phyloP scores from a whole-genome alignment of 208 protist genomes.

The Wallacemonas rigidus region DNA sequence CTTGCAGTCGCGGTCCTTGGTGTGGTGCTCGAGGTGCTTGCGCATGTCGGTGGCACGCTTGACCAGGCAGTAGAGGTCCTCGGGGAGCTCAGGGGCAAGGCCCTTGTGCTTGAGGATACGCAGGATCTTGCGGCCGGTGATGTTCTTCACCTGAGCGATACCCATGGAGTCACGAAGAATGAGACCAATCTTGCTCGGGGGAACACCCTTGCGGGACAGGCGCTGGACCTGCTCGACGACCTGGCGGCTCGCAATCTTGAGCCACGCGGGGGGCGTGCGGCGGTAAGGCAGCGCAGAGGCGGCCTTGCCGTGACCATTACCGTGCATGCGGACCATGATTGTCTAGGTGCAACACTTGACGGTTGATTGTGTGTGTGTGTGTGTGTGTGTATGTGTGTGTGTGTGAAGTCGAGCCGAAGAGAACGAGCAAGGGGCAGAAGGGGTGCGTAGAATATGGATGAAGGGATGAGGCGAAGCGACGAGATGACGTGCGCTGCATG shows the following conservation, averaged over 20 bases:
- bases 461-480: too few relatives aligned
- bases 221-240: constrained; percentile 97
- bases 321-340: constrained; percentile 98
- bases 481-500: too few relatives aligned
- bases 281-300: constrained; percentile 97
- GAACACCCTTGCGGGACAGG: constrained; percentile 99
- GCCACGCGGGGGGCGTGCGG: constrained; percentile 98
- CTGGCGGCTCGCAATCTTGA: constrained; percentile 96
- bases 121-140: constrained; percentile 99
- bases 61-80: constrained; percentile 99
- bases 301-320: constrained; percentile 98
- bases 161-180: constrained; percentile 99
- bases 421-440: background rate
- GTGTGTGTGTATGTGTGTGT: constrained; percentile 23
- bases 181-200: constrained; percentile 99
- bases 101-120: constrained; percentile 99
- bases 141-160: constrained; percentile 97
- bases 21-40: constrained; percentile 99
- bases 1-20: constrained; percentile 99
- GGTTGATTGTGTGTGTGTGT: constrained; percentile 5
- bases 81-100: constrained; percentile 99
- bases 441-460: too few relatives aligned
- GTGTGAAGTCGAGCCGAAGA: constrained; percentile 3
- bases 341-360: background rate
- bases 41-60: constrained; percentile 99